Evolutionary conservation across 192 early-diverging fungal genomes (phyloP).

Genomic region (Radiomyces spectabilis): DNA sequence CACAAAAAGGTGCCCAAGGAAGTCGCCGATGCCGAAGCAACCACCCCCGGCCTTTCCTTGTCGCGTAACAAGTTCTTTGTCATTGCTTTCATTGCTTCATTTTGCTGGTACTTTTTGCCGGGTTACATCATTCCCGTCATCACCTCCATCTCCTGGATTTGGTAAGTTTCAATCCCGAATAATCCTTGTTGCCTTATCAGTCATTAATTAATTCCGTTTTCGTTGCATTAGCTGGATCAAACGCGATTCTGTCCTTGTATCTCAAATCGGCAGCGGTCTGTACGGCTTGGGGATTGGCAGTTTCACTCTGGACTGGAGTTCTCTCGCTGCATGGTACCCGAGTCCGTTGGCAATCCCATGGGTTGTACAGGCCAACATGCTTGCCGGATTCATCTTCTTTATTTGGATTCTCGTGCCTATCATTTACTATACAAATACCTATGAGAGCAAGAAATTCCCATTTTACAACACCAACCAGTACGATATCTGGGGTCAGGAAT

Average conservation of each 20-base stretch:
- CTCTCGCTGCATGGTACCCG: conserved; percentile 49
- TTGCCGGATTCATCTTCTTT: conserved; percentile 62
- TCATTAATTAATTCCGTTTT: conserved; percentile 31
- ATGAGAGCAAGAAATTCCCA: conserved; percentile 46
- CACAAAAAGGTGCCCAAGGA: conserved; percentile 26
- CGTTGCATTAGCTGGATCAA: conserved; percentile 47
- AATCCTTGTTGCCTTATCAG: not conserved
- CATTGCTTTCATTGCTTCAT: conserved; percentile 30
- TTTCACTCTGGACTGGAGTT: conserved; percentile 72
- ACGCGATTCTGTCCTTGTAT: conserved; percentile 34
- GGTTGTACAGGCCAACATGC: conserved; percentile 61
- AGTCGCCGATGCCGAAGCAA: conserved; percentile 15
- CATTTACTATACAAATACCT: conserved; percentile 60
- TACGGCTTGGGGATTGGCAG: conserved; percentile 63
- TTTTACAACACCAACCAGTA: conserved; percentile 62
- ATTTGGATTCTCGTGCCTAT: conserved; percentile 72
- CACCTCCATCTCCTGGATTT: conserved; percentile 56
- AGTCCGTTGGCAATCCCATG: conserved; percentile 68
- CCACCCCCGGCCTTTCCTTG: conserved; percentile 12
- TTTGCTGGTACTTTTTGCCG: conserved; percentile 55
- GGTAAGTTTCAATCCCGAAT: conserved; percentile 39
- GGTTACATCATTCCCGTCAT: conserved; percentile 62
- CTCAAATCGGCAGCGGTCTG: conserved; percentile 45
- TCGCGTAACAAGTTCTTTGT: conserved; percentile 39
- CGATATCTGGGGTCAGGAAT: conserved; percentile 42